Conservation (phyloP, 139 green algal species). For the Chlorella sp. region DNA sequence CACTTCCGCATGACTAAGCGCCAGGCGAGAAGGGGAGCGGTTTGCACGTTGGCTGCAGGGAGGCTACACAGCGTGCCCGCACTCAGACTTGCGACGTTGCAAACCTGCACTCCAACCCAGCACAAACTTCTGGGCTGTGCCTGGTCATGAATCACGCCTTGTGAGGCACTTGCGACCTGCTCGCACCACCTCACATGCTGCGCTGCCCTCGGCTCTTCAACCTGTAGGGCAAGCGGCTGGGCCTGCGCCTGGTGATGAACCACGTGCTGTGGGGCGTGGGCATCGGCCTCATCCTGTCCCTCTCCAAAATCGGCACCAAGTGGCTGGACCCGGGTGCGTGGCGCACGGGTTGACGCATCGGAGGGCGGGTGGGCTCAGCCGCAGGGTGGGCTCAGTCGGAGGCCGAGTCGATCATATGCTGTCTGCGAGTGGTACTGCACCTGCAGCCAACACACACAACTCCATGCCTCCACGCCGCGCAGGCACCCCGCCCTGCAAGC, state of each 20-base stretch:
- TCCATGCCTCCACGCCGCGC: neutral
- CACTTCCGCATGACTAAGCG: neutral
- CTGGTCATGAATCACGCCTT: too few species aligned
- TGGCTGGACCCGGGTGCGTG: constrained; percentile 40
- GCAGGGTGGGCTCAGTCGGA: too few species aligned
- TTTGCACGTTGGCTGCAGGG: neutral
- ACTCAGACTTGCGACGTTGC: too few species aligned
- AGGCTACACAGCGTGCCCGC: too few species aligned
- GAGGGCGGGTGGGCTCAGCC: too few species aligned
- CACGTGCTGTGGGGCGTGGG: constrained; percentile 47
- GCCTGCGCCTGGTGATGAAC: constrained; percentile 37
- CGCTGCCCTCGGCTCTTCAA: neutral
- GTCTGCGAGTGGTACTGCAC: too few species aligned
- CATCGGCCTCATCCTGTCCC: constrained; percentile 43
- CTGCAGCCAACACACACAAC: too few species aligned
- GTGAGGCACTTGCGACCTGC: too few species aligned
- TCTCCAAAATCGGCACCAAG: constrained; percentile 37
- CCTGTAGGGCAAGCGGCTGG: constrained; percentile 7
- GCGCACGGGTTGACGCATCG: neutral
- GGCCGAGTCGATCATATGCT: too few species aligned
- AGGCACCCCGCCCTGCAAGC: neutral
- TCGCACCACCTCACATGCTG: neutral
- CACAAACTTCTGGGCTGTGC: too few species aligned
- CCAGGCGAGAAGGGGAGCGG: neutral
- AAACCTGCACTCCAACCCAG: too few species aligned